These are phyloP conservation scores for Auriculariales sp. DNA, from an alignment of 768 basidiomycete genomes.

Conservation along the genomic window DNA sequence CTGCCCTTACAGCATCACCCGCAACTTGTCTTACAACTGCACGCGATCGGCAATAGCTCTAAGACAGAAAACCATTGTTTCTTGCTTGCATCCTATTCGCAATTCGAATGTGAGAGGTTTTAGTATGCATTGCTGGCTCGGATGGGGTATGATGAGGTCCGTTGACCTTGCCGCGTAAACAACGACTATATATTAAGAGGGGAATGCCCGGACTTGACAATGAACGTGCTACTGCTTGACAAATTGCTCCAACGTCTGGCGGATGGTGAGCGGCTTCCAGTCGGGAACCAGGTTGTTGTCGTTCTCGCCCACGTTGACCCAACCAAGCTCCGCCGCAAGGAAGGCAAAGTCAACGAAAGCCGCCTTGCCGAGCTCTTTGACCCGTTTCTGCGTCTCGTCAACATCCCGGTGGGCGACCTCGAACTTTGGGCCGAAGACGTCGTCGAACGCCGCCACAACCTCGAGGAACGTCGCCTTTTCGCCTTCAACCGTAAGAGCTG, in stretches of 20 bases:
- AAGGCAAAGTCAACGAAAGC: background rate
- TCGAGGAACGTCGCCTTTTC: background rate
- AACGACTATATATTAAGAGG: too few relatives aligned
- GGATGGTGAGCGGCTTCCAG: background rate
- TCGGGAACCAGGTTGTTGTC: background rate
- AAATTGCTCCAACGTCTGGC: background rate
- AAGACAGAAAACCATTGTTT: too few relatives aligned
- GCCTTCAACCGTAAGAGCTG: background rate
- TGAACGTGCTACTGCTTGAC: too few relatives aligned
- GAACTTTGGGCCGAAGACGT: background rate
- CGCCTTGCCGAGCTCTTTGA: background rate
- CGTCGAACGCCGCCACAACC: background rate
- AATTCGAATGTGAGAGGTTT: too few relatives aligned
- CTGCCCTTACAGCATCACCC: too few relatives aligned
- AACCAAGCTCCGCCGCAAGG: background rate
- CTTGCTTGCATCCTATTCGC: too few relatives aligned
- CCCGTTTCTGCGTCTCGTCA: background rate
- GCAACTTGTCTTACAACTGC: too few relatives aligned
- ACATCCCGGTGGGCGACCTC: background rate
- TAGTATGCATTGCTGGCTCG: too few relatives aligned
- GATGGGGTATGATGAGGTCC: too few relatives aligned
- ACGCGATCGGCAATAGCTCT: too few relatives aligned
- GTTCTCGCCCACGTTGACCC: background rate
- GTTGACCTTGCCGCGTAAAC: too few relatives aligned
- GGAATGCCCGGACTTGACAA: too few relatives aligned